phyloP scores from a whole-genome alignment of 1,284 basidiomycete genomes.

The Irpex rosettiformis region DNA sequence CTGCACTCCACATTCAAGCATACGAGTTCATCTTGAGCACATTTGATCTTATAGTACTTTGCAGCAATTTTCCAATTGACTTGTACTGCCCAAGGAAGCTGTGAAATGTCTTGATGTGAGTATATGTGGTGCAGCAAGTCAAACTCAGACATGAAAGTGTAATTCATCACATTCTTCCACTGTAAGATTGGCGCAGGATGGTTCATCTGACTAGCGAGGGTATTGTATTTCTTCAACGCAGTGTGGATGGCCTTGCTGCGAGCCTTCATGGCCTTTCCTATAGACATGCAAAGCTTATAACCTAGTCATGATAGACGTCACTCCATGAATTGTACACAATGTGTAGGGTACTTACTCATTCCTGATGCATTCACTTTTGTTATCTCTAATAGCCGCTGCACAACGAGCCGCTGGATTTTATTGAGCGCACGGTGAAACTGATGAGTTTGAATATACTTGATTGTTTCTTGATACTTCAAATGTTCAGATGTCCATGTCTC shows the following conservation, averaged over 20 bases:
- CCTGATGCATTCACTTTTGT: constrained; percentile 23
- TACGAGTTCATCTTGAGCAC: constrained; percentile 32
- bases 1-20: constrained; percentile 29
- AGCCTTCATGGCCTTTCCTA: constrained; percentile 24
- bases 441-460: constrained; percentile 13
- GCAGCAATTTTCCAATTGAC: constrained; percentile 25
- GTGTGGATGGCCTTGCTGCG: constrained; percentile 22
- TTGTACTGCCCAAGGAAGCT: constrained; percentile 28
- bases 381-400: constrained; percentile 26
- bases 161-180: constrained; percentile 29
- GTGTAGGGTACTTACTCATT: constrained; percentile 13
- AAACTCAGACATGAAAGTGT: constrained; percentile 34
- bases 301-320: constrained; percentile 8
- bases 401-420: constrained; percentile 24
- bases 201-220: constrained; percentile 18
- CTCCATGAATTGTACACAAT: neutral
- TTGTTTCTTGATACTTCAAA: constrained; percentile 13
- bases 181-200: constrained; percentile 27
- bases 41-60: constrained; percentile 24
- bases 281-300: constrained; percentile 22
- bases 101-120: constrained; percentile 21
- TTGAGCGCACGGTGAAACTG: constrained; percentile 21
- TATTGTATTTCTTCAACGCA: constrained; percentile 27
- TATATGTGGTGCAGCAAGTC: constrained; percentile 28
- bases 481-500: constrained; percentile 16